Percentiles rank a stretch among this genome's conserved stretches.
phyloP scores from a whole-genome alignment of 1,284 basidiomycete genomes.

The Cystobasidiaceae sp. region DNA sequence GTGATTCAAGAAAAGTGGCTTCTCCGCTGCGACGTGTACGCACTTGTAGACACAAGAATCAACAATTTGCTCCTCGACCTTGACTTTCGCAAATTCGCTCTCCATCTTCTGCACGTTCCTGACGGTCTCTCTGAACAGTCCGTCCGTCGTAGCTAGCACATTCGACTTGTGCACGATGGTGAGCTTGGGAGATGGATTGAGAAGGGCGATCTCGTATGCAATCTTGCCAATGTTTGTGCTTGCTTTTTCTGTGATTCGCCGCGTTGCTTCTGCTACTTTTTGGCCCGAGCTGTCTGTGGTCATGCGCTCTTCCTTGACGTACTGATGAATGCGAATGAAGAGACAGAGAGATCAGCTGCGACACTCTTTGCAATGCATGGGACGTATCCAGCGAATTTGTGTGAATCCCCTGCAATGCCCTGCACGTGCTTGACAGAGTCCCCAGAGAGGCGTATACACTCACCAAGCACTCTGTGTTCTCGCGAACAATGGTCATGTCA shows the following conservation, averaged over 20 bases:
- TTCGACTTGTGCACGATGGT: conserved; percentile 97
- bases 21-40: conserved; percentile 55
- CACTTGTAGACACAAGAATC: conserved; percentile 95
- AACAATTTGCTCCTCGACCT: conserved; percentile 91
- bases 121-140: conserved; percentile 86
- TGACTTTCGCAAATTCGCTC: conserved; percentile 64
- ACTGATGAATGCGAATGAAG: conserved; percentile 52
- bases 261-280: conserved; percentile 84
- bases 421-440: no score
- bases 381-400: background rate
- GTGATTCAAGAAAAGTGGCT: no score
- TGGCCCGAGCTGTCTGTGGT: conserved; percentile 50
- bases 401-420: background rate
- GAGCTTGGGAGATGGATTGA: conserved; percentile 53
- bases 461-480: conserved; percentile 97
- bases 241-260: conserved; percentile 88
- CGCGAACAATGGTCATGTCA: conserved; percentile 91
- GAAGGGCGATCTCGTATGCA: conserved; percentile 85
- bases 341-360: background rate
- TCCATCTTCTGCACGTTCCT: conserved; percentile 63
- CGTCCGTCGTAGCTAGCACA: conserved; percentile 91
- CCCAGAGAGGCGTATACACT: conserved; percentile 46
- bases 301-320: conserved; percentile 86
- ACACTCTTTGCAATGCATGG: background rate
- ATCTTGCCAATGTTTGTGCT: conserved; percentile 87